phyloP scores from a whole-genome alignment of 2,329 filamentous ascomycete species.

The Neonectria neomacrospora region DNA sequence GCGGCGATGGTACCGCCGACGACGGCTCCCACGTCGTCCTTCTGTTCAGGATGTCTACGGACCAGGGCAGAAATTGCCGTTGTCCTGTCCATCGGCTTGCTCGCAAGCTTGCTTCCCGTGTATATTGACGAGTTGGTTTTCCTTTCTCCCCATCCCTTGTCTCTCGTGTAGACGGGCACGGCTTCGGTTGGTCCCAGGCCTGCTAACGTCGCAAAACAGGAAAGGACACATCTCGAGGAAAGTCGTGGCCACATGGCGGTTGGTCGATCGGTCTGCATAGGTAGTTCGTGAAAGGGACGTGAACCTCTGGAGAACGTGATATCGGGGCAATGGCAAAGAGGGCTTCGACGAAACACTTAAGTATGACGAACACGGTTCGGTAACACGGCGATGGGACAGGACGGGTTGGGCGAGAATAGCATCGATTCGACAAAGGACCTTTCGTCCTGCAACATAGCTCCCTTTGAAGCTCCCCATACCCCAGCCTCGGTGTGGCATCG shows the following conservation, averaged over 20 bases:
- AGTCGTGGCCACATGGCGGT: conserved; percentile 11
- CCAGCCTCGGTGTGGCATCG: conserved; percentile 2
- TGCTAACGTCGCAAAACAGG: conserved; percentile 18
- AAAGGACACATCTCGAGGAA: conserved; percentile 16
- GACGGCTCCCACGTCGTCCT: conserved; percentile 29
- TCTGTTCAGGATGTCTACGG: background rate
- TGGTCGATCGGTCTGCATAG: conserved; percentile 20
- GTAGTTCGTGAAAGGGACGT: conserved; percentile 9
- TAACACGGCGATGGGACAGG: background rate
- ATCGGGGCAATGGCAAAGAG: conserved; percentile 14
- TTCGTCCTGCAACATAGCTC: conserved; percentile 6
- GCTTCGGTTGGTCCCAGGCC: conserved; percentile 19
- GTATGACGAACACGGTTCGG: background rate
- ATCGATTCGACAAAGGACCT: conserved; percentile 19
- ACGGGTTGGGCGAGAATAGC: background rate
- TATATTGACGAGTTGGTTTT: conserved; percentile 18
- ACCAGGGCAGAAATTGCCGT: background rate
- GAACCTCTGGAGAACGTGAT: background rate
- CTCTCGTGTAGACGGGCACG: conserved; percentile 13
- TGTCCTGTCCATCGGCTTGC: background rate
- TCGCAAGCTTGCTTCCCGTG: conserved; percentile 1
- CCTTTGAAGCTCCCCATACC: background rate
- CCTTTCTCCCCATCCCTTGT: conserved; percentile 6
- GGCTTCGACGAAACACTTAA: conserved; percentile 20
- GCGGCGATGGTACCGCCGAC: conserved; percentile 35